Conservation (phyloP, 257 asterid genomes). For the Mitragyna speciosa region DNA sequence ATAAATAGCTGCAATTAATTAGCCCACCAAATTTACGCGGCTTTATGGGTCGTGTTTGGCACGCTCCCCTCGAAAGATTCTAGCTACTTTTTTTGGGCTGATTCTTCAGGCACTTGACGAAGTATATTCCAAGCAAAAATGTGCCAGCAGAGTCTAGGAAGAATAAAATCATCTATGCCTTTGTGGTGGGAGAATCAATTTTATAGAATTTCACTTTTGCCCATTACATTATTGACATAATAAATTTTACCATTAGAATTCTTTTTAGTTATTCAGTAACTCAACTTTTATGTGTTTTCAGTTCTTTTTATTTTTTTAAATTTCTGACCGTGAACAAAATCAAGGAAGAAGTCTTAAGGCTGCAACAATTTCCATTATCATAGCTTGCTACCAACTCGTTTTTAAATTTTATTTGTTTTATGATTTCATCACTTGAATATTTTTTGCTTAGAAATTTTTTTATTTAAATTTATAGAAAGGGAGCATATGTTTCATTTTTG, state of each 20-base stretch:
- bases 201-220: background rate
- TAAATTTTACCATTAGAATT: background rate
- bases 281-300: no score
- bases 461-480: no score
- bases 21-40: conserved; percentile 23
- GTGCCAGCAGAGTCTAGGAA: background rate
- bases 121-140: conserved; percentile 26
- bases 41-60: background rate
- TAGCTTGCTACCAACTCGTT: background rate
- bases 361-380: background rate
- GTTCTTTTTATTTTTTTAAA: background rate
- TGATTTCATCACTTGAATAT: background rate
- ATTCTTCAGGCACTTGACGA: conserved; percentile 17
- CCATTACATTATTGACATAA: background rate
- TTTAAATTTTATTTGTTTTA: background rate
- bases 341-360: background rate
- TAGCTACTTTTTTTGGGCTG: background rate
- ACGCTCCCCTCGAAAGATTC: conserved; percentile 25
- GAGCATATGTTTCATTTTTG: background rate
- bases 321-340: background rate
- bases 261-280: background rate
- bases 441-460: background rate
- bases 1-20: background rate
- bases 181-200: background rate
- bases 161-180: background rate